Evolutionary conservation across 768 basidiomycete genomes (phyloP).

Genomic region (Kwoniella sp.): DNA sequence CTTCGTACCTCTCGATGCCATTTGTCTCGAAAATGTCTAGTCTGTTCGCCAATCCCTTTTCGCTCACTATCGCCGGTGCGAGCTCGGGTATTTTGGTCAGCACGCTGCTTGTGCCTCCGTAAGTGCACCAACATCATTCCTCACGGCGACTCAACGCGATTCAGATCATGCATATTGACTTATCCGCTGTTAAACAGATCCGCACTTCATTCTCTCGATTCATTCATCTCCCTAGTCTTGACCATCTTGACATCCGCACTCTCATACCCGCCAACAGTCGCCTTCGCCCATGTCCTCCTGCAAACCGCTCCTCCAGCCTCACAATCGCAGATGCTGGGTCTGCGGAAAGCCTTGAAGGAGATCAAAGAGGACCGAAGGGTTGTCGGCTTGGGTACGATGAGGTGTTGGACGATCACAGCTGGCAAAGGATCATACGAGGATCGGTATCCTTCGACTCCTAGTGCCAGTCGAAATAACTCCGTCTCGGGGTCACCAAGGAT

Average conservation of each 20-base stretch:
- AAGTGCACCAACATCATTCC: no score
- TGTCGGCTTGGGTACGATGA: conserved; percentile 42
- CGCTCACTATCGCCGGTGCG: conserved; percentile 66
- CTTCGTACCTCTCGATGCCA: conserved; percentile 21
- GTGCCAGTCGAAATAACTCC: conserved; percentile 5
- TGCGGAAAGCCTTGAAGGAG: conserved; percentile 79
- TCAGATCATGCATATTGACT: neutral
- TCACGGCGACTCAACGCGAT: conserved; percentile 4
- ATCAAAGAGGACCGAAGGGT: conserved; percentile 58
- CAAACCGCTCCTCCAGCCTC: conserved; percentile 74
- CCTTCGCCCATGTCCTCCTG: conserved; percentile 80
- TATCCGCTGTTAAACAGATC: conserved; percentile 5
- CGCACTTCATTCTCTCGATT: conserved; percentile 66
- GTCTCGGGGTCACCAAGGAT: conserved; percentile 4
- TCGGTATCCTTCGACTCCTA: conserved; percentile 9
- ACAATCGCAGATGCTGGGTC: conserved; percentile 72
- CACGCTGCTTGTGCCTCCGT: conserved; percentile 65
- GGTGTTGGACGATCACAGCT: conserved; percentile 32
- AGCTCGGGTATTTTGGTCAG: conserved; percentile 64
- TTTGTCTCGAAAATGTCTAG: conserved; percentile 25
- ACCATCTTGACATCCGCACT: conserved; percentile 77
- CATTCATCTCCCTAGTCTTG: conserved; percentile 77
- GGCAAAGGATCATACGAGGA: conserved; percentile 27
- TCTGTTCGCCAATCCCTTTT: conserved; percentile 76
- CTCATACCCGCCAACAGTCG: conserved; percentile 79